These are phyloP conservation scores for Globisporangium yorkense DNA, from an alignment of 352 stramenopile genomes.

Conservation along the genomic window DNA sequence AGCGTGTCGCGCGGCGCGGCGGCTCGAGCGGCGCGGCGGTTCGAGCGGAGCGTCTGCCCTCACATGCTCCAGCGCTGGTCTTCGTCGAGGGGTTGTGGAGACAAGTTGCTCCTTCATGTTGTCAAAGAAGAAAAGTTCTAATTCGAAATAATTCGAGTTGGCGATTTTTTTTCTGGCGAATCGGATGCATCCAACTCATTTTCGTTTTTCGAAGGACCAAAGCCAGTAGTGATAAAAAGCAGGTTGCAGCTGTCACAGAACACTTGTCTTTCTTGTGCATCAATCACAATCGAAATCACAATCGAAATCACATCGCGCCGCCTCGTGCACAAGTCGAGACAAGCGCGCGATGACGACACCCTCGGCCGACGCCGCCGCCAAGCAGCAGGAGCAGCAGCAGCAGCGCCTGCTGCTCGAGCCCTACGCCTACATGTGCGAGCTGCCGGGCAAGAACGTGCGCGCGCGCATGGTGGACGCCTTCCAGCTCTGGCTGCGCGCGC, in stretches of 20 bases:
- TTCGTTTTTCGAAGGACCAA: neutral
- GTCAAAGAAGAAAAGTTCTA: no score
- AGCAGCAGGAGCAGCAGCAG: no score
- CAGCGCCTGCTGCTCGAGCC: slow-evolving; percentile 77
- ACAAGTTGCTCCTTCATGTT: no score
- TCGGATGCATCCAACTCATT: neutral
- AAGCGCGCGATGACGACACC: slow-evolving; percentile 13
- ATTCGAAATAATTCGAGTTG: no score
- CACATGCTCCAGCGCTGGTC: no score
- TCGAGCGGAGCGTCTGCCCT: no score
- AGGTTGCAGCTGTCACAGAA: no score
- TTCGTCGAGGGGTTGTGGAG: no score
- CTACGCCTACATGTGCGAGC: slow-evolving; percentile 81
- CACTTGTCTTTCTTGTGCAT: no score
- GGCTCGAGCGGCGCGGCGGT: no score
- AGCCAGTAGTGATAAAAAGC: no score
- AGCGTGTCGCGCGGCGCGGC: neutral
- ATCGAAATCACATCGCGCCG: neutral
- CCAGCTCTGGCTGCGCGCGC: slow-evolving; percentile 74
- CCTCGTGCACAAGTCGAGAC: neutral
- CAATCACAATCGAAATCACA: neutral
- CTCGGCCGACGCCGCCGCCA: slow-evolving; percentile 14
- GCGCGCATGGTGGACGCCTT: slow-evolving; percentile 87
- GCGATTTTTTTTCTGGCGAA: neutral
- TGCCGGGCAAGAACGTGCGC: slow-evolving; percentile 89